Evolutionary conservation across 2,329 filamentous ascomycete species (phyloP).

Genomic region (Penicillium italicum): DNA sequence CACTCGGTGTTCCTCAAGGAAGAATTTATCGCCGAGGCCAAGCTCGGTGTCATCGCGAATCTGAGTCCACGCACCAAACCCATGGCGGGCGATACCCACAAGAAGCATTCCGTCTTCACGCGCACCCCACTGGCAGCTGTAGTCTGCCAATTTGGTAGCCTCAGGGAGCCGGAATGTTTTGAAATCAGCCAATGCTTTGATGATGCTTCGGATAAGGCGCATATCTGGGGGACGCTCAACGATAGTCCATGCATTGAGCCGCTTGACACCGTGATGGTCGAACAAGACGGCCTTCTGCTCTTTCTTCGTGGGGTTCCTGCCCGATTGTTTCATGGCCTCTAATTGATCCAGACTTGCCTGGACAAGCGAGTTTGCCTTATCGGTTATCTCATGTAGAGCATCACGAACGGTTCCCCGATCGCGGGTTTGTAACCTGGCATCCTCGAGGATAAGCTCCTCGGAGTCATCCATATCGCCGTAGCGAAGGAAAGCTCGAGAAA

Average conservation of each 20-base stretch:
- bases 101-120: slow-evolving; percentile 97
- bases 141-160: slow-evolving; percentile 86
- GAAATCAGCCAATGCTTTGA: slow-evolving; percentile 63
- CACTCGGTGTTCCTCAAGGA: slow-evolving; percentile 95
- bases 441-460: slow-evolving; percentile 78
- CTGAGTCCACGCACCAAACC: slow-evolving; percentile 91
- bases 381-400: slow-evolving; percentile 73
- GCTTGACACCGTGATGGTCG: slow-evolving; percentile 88
- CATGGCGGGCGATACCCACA: slow-evolving; percentile 86
- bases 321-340: slow-evolving; percentile 64
- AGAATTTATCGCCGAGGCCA: slow-evolving; percentile 84
- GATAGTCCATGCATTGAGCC: slow-evolving; percentile 92
- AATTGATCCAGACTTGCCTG: slow-evolving; percentile 67
- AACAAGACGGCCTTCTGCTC: slow-evolving; percentile 96
- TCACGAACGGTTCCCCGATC: slow-evolving; percentile 75
- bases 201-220: slow-evolving; percentile 73
- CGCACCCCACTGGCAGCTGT: slow-evolving; percentile 86
- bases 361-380: slow-evolving; percentile 65
- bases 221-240: slow-evolving; percentile 88
- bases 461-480: slow-evolving; percentile 89
- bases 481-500: slow-evolving; percentile 84
- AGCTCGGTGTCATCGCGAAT: slow-evolving; percentile 90
- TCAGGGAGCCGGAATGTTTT: slow-evolving; percentile 81
- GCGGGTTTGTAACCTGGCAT: slow-evolving; percentile 78
- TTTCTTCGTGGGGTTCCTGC: slow-evolving; percentile 87